Evolutionary conservation across 257 asterid genomes (phyloP).

Genomic region (Euphrasia confusa): DNA sequence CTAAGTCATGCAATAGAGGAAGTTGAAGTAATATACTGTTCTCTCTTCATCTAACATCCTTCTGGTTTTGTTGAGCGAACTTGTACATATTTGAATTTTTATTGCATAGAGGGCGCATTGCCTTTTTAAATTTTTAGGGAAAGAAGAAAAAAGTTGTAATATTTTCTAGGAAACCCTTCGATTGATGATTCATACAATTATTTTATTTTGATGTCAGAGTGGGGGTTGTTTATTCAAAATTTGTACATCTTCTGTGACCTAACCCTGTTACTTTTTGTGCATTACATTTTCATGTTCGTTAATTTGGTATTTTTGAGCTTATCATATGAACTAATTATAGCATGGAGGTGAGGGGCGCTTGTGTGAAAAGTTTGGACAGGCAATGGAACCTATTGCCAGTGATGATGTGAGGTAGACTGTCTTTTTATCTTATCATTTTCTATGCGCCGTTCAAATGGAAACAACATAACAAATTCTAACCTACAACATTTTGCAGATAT

Average conservation of each 20-base stretch:
- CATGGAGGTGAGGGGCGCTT: slow-evolving; percentile 93
- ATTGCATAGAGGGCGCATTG: not conserved
- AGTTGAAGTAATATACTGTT: not conserved
- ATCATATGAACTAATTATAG: slow-evolving; percentile 40
- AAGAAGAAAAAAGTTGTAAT: not conserved
- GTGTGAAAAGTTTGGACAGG: slow-evolving; percentile 61
- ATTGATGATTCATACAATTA: not conserved
- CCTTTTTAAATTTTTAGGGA: not conserved
- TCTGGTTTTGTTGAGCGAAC: not conserved
- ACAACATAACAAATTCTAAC: slow-evolving; percentile 28
- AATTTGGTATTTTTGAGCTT: slow-evolving; percentile 18
- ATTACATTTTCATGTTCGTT: slow-evolving; percentile 16
- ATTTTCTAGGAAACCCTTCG: not conserved
- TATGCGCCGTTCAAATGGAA: slow-evolving; percentile 20
- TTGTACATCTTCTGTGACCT: slow-evolving; percentile 4
- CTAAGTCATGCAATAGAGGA: not conserved
- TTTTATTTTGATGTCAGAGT: slow-evolving; percentile 6
- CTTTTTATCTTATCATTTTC: slow-evolving; percentile 21
- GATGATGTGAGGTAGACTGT: slow-evolving; percentile 86
- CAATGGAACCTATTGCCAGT: slow-evolving; percentile 64
- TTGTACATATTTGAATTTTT: not conserved
- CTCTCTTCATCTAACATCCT: not conserved
- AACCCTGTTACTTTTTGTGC: slow-evolving; percentile 17
- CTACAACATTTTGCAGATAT: slow-evolving; percentile 53
- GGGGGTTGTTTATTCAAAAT: slow-evolving; percentile 6